Percentiles rank a stretch among this genome's conserved stretches.
These are phyloP conservation scores for Eimeria mitis DNA, from an alignment of 169 alveolate genomes.

Conservation along the genomic window DNA sequence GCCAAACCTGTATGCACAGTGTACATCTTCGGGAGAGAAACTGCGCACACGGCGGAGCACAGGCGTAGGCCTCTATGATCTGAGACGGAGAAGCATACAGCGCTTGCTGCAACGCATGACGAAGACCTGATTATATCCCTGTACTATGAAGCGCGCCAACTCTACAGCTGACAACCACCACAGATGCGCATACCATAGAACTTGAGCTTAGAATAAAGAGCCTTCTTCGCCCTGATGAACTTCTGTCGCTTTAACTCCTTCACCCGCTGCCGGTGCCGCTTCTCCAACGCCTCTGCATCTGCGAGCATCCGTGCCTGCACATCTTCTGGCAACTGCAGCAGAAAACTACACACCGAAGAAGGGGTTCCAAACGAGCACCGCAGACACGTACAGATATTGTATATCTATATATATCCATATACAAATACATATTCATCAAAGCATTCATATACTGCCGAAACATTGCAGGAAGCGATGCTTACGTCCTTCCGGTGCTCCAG, in stretches of 20 bases:
- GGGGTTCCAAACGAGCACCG: neutral
- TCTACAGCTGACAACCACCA: neutral
- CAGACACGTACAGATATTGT: neutral
- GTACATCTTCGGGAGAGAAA: neutral
- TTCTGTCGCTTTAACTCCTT: slow-evolving; percentile 42
- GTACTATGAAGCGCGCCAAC: neutral
- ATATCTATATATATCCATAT: neutral
- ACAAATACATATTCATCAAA: neutral
- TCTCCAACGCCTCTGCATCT: slow-evolving; percentile 34
- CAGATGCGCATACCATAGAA: slow-evolving; percentile 4
- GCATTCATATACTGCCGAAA: neutral
- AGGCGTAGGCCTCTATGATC: neutral
- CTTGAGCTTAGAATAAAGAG: slow-evolving; percentile 59
- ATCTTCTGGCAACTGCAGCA: slow-evolving; percentile 44
- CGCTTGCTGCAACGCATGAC: neutral
- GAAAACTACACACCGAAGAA: neutral
- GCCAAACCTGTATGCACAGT: neutral
- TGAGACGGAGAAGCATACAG: neutral
- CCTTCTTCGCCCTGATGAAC: slow-evolving; percentile 42
- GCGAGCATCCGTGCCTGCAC: slow-evolving; percentile 48
- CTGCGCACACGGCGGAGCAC: neutral
- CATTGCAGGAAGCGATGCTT: neutral
- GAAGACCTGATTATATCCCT: too few species aligned
- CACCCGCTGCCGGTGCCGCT: slow-evolving; percentile 61
- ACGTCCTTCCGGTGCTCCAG: slow-evolving; percentile 56